These are phyloP conservation scores for Alternaria solani DNA, from an alignment of 2,329 filamentous ascomycete species.

Conservation along the genomic window DNA sequence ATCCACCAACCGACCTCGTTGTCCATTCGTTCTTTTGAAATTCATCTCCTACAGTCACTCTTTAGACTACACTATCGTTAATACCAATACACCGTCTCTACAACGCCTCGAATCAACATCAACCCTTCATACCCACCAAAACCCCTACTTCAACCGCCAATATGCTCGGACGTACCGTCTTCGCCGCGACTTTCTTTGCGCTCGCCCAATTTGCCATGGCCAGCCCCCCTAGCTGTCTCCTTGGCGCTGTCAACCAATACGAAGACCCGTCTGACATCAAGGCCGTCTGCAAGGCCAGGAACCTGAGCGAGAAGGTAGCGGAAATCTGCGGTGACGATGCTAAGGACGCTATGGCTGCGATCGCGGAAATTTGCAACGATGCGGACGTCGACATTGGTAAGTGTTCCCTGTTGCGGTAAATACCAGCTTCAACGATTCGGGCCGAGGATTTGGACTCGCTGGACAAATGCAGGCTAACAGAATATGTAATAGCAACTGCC, in stretches of 20 bases:
- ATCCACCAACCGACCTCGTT: slow-evolving; percentile 21
- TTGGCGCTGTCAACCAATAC: slow-evolving; percentile 43
- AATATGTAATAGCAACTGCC: slow-evolving; percentile 22
- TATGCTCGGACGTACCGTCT: slow-evolving; percentile 41
- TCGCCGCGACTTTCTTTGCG: slow-evolving; percentile 37
- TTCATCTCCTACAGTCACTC: slow-evolving; percentile 21
- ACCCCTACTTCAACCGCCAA: slow-evolving; percentile 15
- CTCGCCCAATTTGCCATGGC: slow-evolving; percentile 34
- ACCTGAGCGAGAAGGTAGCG: slow-evolving; percentile 31
- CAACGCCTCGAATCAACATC: background rate
- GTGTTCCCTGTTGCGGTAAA: slow-evolving; percentile 15
- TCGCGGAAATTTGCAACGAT: slow-evolving; percentile 40
- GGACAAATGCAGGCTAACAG: slow-evolving; percentile 4
- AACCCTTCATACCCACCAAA: slow-evolving; percentile 1
- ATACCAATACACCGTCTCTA: slow-evolving; percentile 15
- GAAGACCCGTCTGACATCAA: slow-evolving; percentile 36
- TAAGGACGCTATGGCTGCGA: slow-evolving; percentile 34
- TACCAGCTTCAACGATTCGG: background rate
- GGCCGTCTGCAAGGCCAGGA: slow-evolving; percentile 40
- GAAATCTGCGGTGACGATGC: slow-evolving; percentile 36
- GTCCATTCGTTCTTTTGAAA: slow-evolving; percentile 22
- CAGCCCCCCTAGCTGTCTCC: slow-evolving; percentile 38
- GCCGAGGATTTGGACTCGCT: background rate
- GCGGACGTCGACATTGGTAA: slow-evolving; percentile 41
- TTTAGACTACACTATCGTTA: slow-evolving; percentile 24